Evolutionary conservation across 129 eudicot genomes (phyloP), one percentile per base, ranked within the genome.

Genomic region (Pulicaria dysenterica): DNA sequence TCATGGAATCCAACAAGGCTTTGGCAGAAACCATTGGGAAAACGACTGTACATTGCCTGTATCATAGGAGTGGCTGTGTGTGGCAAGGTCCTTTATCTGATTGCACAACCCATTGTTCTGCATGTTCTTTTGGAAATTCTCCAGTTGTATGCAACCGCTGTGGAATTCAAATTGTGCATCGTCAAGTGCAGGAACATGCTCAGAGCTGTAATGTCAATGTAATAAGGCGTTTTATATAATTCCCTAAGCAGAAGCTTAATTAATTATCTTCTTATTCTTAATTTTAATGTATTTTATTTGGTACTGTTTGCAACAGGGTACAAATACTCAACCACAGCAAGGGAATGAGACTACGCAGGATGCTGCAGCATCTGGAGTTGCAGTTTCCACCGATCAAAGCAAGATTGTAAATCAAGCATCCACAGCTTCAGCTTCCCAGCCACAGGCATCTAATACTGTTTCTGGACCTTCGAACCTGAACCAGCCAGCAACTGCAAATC

Each of bases 51-150:
- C 93, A 86, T 57, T 94, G 99, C 72, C 93, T 94, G 12, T 94
- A 75, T 70, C 91, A 85, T 64, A 87, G 96, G 73, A 94, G 97
- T 75, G 99, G 99, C 38, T 94, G 99, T 73, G 60, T 84, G 15
- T 94, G 99, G 99, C 96, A 90, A 88, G 99, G 99, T 46, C 63
- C 93, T 46, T 75, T 94, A 65, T 84, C 95, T 64, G 99, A 94
- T 19, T 87, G 99, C 81, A 79, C 85, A 5, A 50, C 88, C 50
- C 99, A 94, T 47, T 88, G 91, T 75, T 81, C 96, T 46, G 82
- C 79, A 2, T 94, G 99, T 77, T 48, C 93, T 38, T 94, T 90
- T 77, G 99, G 99, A 24, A 87, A 90, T 72, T 94, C 93, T 51
- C 87, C 96, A 3, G 99, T 94, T 67, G 86, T 88, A 43, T 94